phyloP scores from a whole-genome alignment of 2,329 filamentous ascomycete species.

The Pseudopithomyces maydicus region DNA sequence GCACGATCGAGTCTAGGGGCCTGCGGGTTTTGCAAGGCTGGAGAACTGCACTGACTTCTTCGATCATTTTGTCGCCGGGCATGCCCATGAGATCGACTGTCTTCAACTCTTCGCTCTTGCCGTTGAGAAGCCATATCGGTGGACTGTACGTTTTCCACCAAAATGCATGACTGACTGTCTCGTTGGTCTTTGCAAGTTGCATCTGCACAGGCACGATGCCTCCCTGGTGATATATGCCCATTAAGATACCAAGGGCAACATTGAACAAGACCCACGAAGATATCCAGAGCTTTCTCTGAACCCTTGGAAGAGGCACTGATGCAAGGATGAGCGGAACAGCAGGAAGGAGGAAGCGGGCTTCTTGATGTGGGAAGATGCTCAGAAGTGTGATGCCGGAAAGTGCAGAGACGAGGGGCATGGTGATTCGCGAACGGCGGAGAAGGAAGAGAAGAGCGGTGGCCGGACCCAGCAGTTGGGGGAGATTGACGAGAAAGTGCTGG shows the following conservation, averaged over 20 bases:
- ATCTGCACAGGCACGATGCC: conserved; percentile 77
- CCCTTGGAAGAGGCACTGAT: conserved; percentile 69
- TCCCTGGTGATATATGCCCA: conserved; percentile 83
- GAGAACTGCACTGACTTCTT: conserved; percentile 62
- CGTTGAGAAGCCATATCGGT: conserved; percentile 78
- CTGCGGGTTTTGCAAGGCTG: conserved; percentile 48
- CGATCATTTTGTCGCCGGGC: conserved; percentile 63
- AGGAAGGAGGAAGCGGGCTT: conserved; percentile 77
- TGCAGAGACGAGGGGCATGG: conserved; percentile 72
- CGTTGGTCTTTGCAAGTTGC: conserved; percentile 72
- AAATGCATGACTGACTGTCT: conserved; percentile 67
- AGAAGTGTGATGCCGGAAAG: conserved; percentile 72
- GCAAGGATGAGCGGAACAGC: conserved; percentile 78
- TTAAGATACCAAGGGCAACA: conserved; percentile 67
- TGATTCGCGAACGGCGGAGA: conserved; percentile 55
- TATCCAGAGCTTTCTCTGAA: conserved; percentile 57
- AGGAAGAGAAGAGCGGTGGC: conserved; percentile 54
- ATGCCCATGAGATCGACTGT: conserved; percentile 78
- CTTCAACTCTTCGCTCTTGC: conserved; percentile 72
- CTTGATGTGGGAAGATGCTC: conserved; percentile 78
- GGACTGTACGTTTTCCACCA: conserved; percentile 91
- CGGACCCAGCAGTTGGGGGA: conserved; percentile 59
- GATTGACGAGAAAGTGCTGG: conserved; percentile 57
- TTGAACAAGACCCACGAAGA: conserved; percentile 73
- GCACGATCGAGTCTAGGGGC: conserved; percentile 53